Percentiles rank a stretch among this genome's conserved stretches.
These are phyloP conservation scores for Euphrasia confusa DNA, from an alignment of 257 asterid species.

Conservation along the genomic window DNA sequence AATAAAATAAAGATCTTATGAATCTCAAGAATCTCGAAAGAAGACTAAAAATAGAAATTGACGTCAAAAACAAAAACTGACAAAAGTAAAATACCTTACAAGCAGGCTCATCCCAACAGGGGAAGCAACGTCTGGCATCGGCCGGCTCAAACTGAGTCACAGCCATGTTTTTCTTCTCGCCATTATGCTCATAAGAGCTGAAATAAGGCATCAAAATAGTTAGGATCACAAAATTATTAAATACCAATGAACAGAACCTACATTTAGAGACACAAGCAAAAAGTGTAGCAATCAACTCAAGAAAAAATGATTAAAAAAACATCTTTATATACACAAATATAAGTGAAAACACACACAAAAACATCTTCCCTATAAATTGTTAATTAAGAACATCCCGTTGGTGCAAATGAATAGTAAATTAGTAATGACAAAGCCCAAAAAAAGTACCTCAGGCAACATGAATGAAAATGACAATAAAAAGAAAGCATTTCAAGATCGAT, in stretches of 20 bases:
- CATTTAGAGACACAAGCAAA: conserved; percentile 13
- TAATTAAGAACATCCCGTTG: not conserved
- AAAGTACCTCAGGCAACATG: not conserved
- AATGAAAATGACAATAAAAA: conserved; percentile 5
- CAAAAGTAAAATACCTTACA: conserved; percentile 51
- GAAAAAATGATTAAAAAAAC: not conserved
- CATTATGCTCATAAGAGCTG: conserved; percentile 82
- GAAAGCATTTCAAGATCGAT: not conserved
- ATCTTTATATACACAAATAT: not conserved
- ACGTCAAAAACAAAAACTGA: conserved; percentile 5
- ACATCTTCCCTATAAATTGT: conserved; percentile 9
- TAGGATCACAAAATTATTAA: conserved; percentile 2
- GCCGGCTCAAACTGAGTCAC: conserved; percentile 98
- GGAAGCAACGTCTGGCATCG: conserved; percentile 97
- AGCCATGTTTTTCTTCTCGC: conserved; percentile 89
- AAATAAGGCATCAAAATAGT: conserved; percentile 24
- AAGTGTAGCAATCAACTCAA: conserved; percentile 14
- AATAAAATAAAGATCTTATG: not conserved
- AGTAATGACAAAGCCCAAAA: conserved; percentile 10
- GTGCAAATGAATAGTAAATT: conserved; percentile 3
- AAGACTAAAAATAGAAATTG: conserved; percentile 15
- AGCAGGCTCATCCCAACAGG: conserved; percentile 99
- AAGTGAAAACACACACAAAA: not conserved
- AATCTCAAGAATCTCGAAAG: conserved; percentile 1
- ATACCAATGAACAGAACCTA: not conserved